phyloP scores from a whole-genome alignment of 345 rosid genomes.

The Moricandia moricandioides region DNA sequence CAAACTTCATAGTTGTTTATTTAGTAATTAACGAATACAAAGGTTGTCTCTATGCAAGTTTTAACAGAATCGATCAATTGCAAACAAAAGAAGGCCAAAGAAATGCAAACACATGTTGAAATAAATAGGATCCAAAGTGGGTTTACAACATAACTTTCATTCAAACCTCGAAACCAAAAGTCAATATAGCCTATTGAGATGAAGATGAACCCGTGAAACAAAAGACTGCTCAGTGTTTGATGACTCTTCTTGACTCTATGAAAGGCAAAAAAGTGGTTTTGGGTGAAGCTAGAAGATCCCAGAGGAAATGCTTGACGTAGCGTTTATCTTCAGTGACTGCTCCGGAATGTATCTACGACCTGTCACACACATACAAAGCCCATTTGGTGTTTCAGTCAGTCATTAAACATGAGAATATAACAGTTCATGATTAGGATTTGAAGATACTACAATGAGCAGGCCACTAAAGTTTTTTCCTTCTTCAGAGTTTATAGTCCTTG shows the following conservation, averaged over 20 bases:
- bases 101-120: slow-evolving; percentile 20
- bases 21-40: no score
- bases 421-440: background rate
- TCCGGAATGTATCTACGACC: slow-evolving; percentile 88
- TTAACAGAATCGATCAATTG: slow-evolving; percentile 2
- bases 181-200: slow-evolving; percentile 17
- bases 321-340: slow-evolving; percentile 84
- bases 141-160: slow-evolving; percentile 30
- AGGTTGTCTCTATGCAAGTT: slow-evolving; percentile 8
- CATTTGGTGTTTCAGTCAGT: slow-evolving; percentile 7
- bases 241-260: slow-evolving; percentile 10
- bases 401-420: background rate
- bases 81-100: background rate
- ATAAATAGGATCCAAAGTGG: slow-evolving; percentile 23
- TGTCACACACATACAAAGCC: slow-evolving; percentile 35
- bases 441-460: background rate
- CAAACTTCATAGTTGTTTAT: no score
- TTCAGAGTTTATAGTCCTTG: slow-evolving; percentile 2
- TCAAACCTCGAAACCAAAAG: slow-evolving; percentile 25
- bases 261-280: slow-evolving; percentile 16
- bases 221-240: slow-evolving; percentile 22
- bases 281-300: slow-evolving; percentile 50
- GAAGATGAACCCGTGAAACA: slow-evolving; percentile 10
- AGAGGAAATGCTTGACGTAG: slow-evolving; percentile 80
- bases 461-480: background rate